phyloP scores from a whole-genome alignment of 371 early-diverging fungal genomes.

The Actinomortierella wolfii region DNA sequence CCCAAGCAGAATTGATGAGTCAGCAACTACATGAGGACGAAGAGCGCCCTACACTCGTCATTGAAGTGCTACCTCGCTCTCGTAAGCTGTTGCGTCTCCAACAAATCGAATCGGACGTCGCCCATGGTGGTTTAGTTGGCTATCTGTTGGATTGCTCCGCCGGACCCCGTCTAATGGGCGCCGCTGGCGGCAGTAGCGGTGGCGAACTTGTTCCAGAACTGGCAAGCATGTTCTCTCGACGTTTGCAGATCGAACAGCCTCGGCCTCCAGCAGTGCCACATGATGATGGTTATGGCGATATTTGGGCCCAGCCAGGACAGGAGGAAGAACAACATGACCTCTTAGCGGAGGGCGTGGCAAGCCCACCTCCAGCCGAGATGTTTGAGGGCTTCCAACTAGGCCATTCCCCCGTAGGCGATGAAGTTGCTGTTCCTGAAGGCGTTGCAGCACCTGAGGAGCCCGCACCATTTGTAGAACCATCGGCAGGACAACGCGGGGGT shows the following conservation, averaged over 20 bases:
- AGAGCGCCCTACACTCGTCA: conserved; percentile 29
- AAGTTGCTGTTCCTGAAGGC: not conserved
- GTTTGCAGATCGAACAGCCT: conserved; percentile 30
- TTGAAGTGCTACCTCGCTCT: conserved; percentile 47
- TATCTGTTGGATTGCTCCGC: conserved; percentile 39
- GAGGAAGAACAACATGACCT: conserved; percentile 8
- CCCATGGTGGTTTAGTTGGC: conserved; percentile 42
- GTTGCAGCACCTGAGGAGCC: conserved; percentile 5
- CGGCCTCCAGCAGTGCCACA: conserved; percentile 11
- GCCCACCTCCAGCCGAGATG: conserved; percentile 26
- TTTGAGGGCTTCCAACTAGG: conserved; percentile 33
- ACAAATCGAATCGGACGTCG: conserved; percentile 47
- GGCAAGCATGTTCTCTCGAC: conserved; percentile 46
- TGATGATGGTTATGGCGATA: conserved; percentile 18
- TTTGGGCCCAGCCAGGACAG: conserved; percentile 21
- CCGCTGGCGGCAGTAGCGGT: too few species aligned
- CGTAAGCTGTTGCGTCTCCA: conserved; percentile 47
- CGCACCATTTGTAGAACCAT: conserved; percentile 27
- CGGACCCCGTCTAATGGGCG: conserved; percentile 39
- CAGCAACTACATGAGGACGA: conserved; percentile 51
- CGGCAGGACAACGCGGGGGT: conserved; percentile 7
- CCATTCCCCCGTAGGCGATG: conserved; percentile 10
- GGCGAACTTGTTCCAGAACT: conserved; percentile 36
- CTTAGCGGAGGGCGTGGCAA: conserved; percentile 2
- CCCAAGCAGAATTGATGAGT: conserved; percentile 54